Conservation (phyloP, 2,329 filamentous ascomycete genomes). For the Arthrobotrys iridis region DNA sequence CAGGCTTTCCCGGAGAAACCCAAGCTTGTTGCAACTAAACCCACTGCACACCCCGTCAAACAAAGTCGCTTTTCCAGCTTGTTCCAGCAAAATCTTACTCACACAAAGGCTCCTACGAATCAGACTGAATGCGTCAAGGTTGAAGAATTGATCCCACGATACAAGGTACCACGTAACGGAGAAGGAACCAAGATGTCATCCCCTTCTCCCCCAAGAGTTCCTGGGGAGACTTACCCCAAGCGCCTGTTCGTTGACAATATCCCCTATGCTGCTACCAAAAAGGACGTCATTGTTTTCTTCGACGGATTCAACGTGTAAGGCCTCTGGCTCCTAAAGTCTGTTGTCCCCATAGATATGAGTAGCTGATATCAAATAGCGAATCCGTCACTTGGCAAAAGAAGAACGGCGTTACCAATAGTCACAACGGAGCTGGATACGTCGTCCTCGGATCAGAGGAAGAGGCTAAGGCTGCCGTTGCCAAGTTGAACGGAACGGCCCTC, state of each 20-base stretch:
- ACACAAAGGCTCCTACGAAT: neutral
- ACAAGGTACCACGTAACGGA: constrained; percentile 35
- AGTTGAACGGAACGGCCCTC: constrained; percentile 26
- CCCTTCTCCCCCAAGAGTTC: constrained; percentile 20
- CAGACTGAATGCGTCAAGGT: neutral
- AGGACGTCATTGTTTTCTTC: constrained; percentile 37
- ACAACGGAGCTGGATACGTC: constrained; percentile 29
- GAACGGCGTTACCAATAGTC: neutral
- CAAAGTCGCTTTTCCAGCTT: constrained; percentile 34
- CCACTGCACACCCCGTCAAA: neutral
- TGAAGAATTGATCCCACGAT: neutral
- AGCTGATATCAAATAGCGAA: constrained; percentile 16
- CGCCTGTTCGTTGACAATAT: constrained; percentile 46
- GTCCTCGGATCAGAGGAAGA: constrained; percentile 34
- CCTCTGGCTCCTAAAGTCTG: neutral
- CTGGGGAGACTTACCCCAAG: constrained; percentile 12
- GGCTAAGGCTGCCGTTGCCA: constrained; percentile 18
- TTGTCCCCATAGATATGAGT: neutral
- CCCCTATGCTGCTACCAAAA: constrained; percentile 40
- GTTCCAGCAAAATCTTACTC: constrained; percentile 17
- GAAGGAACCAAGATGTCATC: constrained; percentile 11
- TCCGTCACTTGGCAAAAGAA: constrained; percentile 39
- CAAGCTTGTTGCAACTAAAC: neutral
- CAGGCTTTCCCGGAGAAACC: neutral
- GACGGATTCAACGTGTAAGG: constrained; percentile 46